These are phyloP conservation scores for Zygotorulaspora sp. DNA, from an alignment of 805 yeast genomes.

Conservation along the genomic window DNA sequence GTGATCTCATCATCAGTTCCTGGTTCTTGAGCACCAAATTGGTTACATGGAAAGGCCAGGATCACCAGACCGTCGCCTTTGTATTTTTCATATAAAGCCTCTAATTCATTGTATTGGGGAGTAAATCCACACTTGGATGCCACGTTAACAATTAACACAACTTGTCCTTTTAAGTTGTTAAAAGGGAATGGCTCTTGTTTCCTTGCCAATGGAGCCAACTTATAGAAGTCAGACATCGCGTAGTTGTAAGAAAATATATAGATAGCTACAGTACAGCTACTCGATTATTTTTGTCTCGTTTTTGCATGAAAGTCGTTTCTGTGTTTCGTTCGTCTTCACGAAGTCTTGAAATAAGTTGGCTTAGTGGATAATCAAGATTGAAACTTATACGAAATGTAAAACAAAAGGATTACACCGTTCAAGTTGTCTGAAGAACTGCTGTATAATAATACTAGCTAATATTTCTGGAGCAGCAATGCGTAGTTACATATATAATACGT, in stretches of 20 bases:
- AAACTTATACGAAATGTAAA: too few relatives aligned
- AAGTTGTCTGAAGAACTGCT: too few relatives aligned
- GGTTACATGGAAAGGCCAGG: conserved; percentile 89
- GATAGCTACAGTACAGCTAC: neutral
- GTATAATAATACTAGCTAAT: too few relatives aligned
- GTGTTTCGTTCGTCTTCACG: too few relatives aligned
- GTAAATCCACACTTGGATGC: conserved; percentile 84
- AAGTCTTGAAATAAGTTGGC: too few relatives aligned
- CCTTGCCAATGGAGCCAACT: conserved; percentile 56
- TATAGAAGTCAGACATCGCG: conserved; percentile 54
- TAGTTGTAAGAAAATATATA: too few relatives aligned
- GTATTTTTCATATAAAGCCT: conserved; percentile 61
- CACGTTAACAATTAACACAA: conserved; percentile 78
- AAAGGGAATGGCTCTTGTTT: conserved; percentile 58
- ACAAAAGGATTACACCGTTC: too few relatives aligned
- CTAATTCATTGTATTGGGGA: conserved; percentile 72
- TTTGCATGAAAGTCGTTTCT: too few relatives aligned
- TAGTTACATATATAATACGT: too few relatives aligned
- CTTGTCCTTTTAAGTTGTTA: conserved; percentile 64
- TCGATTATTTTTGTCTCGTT: too few relatives aligned
- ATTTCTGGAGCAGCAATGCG: too few relatives aligned
- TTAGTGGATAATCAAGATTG: too few relatives aligned
- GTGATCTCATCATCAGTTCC: conserved; percentile 64
- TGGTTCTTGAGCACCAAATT: conserved; percentile 80
- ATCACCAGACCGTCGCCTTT: conserved; percentile 58